Base-by-base conservation (phyloP, 257 asterid species). In the Plantago major region DNA sequence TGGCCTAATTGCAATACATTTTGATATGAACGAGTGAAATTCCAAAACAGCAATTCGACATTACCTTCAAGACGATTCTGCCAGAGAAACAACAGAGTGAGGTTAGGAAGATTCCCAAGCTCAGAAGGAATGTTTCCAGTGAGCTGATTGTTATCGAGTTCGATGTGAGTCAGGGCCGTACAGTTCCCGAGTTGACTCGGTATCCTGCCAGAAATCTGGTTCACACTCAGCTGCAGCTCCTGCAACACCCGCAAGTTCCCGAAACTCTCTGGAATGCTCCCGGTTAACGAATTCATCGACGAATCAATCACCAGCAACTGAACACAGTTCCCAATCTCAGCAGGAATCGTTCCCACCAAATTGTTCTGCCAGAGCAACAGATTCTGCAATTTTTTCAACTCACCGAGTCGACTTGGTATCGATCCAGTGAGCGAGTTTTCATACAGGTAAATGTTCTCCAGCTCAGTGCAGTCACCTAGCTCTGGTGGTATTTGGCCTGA, bases 401-500 rank as follows among this genome's bases (percentile, higher is more conserved):
- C 71, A 5, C 89, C 85, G 0, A 82, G 67, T 6, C 59, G 14
- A 12, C 75, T 44, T 19, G 89, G 84, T 42, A 82, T 79, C 1
- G 85, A 77, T 11, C 89, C 84, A 7, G 84, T 65, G 40, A 82
- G 65, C 11, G 85, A 67, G 66, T 82, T 82, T 43, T 79, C 82
- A 22, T 82, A 79, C 19, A 82, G 73, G 54, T 82, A 79, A 51
- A 82, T 64, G 68, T 74, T 76, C 37, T 60, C 55, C 18, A 82
- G 70, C 55, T 77, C 26, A 4, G 70, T 45, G 62, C 89, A 82
- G 19, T 73, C 71, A 0, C 89, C 85, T 16, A 82, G 68, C 59
- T 82, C 89, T 0, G 83, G 60, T 10, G 85, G 89, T 37, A 82
- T 79, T 68, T 79, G 80, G 15, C 89, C 89, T 3, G 89, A 79